Conservation (phyloP, 2,329 filamentous ascomycete genomes). For the Zymoseptoria pseudotritici region DNA sequence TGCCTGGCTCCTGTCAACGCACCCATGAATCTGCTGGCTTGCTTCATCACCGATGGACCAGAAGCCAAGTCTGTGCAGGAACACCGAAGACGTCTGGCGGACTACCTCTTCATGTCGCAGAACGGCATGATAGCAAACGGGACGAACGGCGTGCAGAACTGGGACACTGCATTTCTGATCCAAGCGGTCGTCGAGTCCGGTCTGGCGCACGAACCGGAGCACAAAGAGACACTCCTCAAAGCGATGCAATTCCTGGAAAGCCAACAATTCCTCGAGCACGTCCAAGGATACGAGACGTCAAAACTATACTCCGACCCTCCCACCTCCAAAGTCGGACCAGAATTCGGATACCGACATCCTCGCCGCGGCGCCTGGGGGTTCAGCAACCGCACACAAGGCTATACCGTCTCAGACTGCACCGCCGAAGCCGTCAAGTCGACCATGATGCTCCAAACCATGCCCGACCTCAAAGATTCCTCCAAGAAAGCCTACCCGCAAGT, state of each 20-base stretch:
- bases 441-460: slow-evolving; percentile 72
- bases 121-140: slow-evolving; percentile 94
- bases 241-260: slow-evolving; percentile 79
- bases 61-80: slow-evolving; percentile 62
- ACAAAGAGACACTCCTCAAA: slow-evolving; percentile 73
- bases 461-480: slow-evolving; percentile 36
- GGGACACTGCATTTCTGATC: slow-evolving; percentile 89
- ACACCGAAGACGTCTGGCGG: slow-evolving; percentile 73
- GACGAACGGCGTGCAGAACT: slow-evolving; percentile 95
- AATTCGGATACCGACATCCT: slow-evolving; percentile 65
- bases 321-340: slow-evolving; percentile 22
- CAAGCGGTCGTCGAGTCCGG: slow-evolving; percentile 75
- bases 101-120: slow-evolving; percentile 84
- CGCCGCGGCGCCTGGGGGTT: slow-evolving; percentile 95
- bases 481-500: slow-evolving; percentile 55
- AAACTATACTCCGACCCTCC: slow-evolving; percentile 26
- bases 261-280: slow-evolving; percentile 84
- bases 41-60: slow-evolving; percentile 77
- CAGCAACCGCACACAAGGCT: slow-evolving; percentile 85
- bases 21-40: slow-evolving; percentile 81
- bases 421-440: slow-evolving; percentile 84
- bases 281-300: slow-evolving; percentile 65
- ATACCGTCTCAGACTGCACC: slow-evolving; percentile 91
- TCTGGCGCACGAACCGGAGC: slow-evolving; percentile 67
- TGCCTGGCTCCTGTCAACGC: slow-evolving; percentile 83